These are phyloP conservation scores for Cochlearia excelsa DNA, from an alignment of 345 rosid species.

Conservation along the genomic window DNA sequence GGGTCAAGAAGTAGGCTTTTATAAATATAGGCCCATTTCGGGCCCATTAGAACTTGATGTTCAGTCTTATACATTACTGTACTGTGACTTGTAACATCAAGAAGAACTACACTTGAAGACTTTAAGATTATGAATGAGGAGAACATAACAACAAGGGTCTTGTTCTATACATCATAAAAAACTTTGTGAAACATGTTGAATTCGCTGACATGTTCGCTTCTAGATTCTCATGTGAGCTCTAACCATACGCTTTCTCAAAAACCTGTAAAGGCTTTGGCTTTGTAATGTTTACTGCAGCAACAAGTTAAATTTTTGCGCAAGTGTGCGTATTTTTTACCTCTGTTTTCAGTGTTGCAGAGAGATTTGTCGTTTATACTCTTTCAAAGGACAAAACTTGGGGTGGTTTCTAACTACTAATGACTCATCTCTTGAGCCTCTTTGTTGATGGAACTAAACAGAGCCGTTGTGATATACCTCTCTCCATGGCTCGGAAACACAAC, in stretches of 20 bases:
- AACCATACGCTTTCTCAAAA: constrained; percentile 1
- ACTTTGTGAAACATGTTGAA: not conserved
- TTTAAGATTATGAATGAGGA: no score
- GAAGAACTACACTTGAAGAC: no score
- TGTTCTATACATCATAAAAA: constrained; percentile 8
- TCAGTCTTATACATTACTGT: no score
- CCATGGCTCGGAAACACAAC: constrained; percentile 93
- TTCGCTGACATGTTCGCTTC: not conserved
- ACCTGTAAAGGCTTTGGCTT: constrained; percentile 10
- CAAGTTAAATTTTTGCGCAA: not conserved
- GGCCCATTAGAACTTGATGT: not conserved
- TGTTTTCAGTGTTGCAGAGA: constrained; percentile 5
- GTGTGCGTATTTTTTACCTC: constrained; percentile 3
- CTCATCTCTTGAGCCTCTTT: constrained; percentile 67
- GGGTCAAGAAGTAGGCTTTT: not conserved
- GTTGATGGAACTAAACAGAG: constrained; percentile 60
- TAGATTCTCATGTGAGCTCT: not conserved
- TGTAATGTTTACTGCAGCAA: not conserved
- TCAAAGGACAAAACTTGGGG: constrained; percentile 5
- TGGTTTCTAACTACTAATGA: constrained; percentile 20
- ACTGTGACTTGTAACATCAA: no score
- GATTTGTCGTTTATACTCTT: constrained; percentile 6
- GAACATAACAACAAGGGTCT: no score
- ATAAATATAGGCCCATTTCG: not conserved
- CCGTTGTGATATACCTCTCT: constrained; percentile 71